phyloP scores from a whole-genome alignment of 352 stramenopile species.

The Saprolegnia diclina region DNA sequence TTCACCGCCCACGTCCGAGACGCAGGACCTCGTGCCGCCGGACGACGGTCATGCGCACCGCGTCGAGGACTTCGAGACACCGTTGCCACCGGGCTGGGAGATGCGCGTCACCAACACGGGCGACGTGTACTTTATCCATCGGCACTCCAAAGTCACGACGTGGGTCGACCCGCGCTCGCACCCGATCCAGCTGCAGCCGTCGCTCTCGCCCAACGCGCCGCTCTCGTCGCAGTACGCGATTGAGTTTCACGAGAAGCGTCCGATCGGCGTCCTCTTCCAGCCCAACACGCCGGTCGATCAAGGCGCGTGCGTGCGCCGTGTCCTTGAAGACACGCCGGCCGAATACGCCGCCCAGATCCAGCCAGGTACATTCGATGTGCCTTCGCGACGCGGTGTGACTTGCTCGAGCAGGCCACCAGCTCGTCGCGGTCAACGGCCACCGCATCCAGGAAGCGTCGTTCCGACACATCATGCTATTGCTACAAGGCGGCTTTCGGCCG shows the following conservation, averaged over 20 bases:
- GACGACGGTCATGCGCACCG: slow-evolving; percentile 57
- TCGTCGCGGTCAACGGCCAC: slow-evolving; percentile 77
- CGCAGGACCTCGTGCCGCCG: slow-evolving; percentile 40
- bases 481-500: slow-evolving; percentile 71
- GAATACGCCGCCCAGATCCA: slow-evolving; percentile 42
- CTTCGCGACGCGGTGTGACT: not conserved
- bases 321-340: slow-evolving; percentile 57
- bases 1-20: not conserved
- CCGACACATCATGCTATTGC: slow-evolving; percentile 70
- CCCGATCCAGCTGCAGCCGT: slow-evolving; percentile 23
- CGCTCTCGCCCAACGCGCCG: not conserved
- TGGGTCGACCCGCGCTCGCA: slow-evolving; percentile 58
- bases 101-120: slow-evolving; percentile 68
- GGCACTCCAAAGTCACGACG: slow-evolving; percentile 62
- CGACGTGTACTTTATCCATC: slow-evolving; percentile 74
- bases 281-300: slow-evolving; percentile 56
- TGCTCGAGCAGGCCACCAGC: slow-evolving; percentile 28
- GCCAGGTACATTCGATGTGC: slow-evolving; percentile 37
- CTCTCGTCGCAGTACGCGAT: slow-evolving; percentile 44
- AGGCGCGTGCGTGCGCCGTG: slow-evolving; percentile 51
- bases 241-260: slow-evolving; percentile 61
- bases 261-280: slow-evolving; percentile 80
- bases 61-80: slow-evolving; percentile 72
- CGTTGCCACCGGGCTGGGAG: slow-evolving; percentile 65
- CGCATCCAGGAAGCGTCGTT: slow-evolving; percentile 61